Percentiles rank a stretch among this genome's conserved stretches.
Conservation (phyloP, 306 rosid genomes). For the Mimosa pudica region DNA sequence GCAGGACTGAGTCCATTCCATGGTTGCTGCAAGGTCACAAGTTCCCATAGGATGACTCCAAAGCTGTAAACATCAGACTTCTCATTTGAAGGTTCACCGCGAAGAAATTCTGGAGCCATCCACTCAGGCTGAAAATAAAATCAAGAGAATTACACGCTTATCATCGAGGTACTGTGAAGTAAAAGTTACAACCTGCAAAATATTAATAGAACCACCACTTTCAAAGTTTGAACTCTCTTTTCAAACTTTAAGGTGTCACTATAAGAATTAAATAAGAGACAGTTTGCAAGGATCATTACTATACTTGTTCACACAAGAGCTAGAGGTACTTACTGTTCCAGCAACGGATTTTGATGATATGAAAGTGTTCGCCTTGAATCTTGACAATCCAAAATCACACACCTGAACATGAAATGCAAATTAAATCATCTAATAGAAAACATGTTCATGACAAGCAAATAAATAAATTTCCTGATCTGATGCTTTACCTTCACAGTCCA, state of each 20-base stretch:
- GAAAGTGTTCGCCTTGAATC: conserved; percentile 92
- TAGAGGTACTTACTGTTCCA: conserved; percentile 77
- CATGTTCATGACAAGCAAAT: background rate
- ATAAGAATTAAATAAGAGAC: background rate
- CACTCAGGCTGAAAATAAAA: conserved; percentile 93
- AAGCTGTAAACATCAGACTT: conserved; percentile 96
- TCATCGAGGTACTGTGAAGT: conserved; percentile 43
- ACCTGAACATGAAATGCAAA: conserved; percentile 56
- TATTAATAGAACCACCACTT: conserved; percentile 40
- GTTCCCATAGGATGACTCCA: conserved; percentile 96
- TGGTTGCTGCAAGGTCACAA: conserved; percentile 88
- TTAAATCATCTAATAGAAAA: conserved; percentile 21
- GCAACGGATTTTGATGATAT: conserved; percentile 94
- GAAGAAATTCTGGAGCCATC: conserved; percentile 99
- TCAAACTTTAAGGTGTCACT: conserved; percentile 29
- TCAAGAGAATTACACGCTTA: conserved; percentile 49
- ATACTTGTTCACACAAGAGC: background rate
- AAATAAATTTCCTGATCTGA: conserved; percentile 20
- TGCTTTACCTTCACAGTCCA: conserved; percentile 86
- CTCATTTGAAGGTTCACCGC: conserved; percentile 94
- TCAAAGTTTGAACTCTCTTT: background rate
- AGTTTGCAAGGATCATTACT: conserved; percentile 23
- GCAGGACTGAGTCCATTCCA: conserved; percentile 92
- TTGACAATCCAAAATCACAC: conserved; percentile 94
- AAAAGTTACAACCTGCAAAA: conserved; percentile 48